phyloP scores from a whole-genome alignment of 768 basidiomycete species.

The Boletus sp. region DNA sequence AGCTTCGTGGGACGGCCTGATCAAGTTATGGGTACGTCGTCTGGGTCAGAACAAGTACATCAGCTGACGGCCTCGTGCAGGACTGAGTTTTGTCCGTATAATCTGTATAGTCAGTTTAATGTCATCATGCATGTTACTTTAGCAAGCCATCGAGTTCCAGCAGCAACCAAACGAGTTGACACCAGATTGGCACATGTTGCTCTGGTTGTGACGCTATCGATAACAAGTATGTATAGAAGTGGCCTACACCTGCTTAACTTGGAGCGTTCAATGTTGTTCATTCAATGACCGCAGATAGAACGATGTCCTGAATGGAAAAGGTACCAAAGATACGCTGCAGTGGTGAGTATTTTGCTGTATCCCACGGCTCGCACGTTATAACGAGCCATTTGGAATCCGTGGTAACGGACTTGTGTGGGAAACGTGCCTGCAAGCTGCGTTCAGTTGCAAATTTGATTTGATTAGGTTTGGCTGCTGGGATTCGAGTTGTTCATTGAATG shows the following conservation, averaged over 20 bases:
- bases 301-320: neutral
- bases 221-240: conserved; percentile 4
- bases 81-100: conserved; percentile 25
- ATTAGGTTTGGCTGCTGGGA: neutral
- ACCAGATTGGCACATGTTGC: neutral
- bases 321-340: neutral
- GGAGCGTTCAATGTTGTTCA: neutral
- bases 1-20: conserved; percentile 95
- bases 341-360: neutral
- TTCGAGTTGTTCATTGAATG: neutral
- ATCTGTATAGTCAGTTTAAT: conserved; percentile 12
- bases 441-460: neutral
- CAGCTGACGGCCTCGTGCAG: conserved; percentile 19
- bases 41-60: neutral
- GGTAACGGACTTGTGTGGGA: conserved; percentile 4
- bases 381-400: neutral
- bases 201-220: neutral
- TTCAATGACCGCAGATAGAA: neutral
- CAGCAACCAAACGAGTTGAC: neutral
- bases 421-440: neutral
- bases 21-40: conserved; percentile 92
- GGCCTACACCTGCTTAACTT: neutral
- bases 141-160: neutral
- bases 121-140: neutral
- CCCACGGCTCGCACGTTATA: conserved; percentile 5